These are phyloP conservation scores for Silene conica DNA, from an alignment of 148 eudicot genomes.

Conservation along the genomic window DNA sequence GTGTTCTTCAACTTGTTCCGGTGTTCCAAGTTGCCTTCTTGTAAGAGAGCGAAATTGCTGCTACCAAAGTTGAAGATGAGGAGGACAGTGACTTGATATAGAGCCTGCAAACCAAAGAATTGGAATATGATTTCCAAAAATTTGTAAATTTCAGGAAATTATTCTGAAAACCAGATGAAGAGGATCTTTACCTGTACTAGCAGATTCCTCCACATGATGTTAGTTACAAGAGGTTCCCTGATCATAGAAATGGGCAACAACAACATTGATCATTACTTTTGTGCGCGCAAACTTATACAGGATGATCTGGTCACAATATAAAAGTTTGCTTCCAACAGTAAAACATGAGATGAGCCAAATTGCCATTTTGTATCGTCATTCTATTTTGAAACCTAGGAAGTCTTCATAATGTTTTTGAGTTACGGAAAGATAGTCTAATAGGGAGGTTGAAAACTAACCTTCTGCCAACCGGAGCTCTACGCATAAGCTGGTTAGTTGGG, in stretches of 20 bases:
- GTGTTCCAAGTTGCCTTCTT: conserved; percentile 33
- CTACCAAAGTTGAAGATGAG: conserved; percentile 62
- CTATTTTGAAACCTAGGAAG: too few species aligned
- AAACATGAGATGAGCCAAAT: too few species aligned
- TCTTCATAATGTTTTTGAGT: too few species aligned
- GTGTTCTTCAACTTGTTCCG: conserved; percentile 74
- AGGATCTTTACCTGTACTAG: conserved; percentile 54
- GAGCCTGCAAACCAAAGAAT: conserved; percentile 45
- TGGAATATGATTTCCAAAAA: not conserved
- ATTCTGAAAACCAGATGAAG: not conserved
- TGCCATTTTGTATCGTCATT: too few species aligned
- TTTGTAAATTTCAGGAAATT: not conserved
- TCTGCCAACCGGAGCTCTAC: conserved; percentile 85
- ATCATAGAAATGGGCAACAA: conserved; percentile 9
- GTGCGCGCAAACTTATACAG: not conserved
- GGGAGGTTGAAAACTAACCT: conserved; percentile 32
- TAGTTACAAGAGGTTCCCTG: conserved; percentile 98
- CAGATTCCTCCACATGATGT: conserved; percentile 98
- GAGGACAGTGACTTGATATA: conserved; percentile 78
- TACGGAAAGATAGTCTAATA: not conserved
- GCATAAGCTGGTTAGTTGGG: conserved; percentile 89
- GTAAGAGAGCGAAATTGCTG: conserved; percentile 43
- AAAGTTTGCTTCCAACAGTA: too few species aligned
- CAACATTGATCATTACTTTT: conserved; percentile 3
- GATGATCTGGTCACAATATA: not conserved